phyloP scores from a whole-genome alignment of 805 yeast genomes.

The Jamesozyma hellenica region DNA sequence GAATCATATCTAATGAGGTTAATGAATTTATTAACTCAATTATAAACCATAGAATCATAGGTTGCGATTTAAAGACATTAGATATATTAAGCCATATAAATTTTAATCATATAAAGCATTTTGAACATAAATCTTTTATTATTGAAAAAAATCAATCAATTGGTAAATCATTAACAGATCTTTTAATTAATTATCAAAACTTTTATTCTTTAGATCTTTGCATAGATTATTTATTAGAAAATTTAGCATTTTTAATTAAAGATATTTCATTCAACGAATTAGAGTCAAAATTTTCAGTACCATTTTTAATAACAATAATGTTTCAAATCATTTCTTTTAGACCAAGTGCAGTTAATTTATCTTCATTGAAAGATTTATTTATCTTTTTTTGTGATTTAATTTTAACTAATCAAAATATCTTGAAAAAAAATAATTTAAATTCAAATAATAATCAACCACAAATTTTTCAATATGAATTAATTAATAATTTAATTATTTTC shows the following conservation, averaged over 20 bases:
- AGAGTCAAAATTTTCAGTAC: conserved; percentile 33
- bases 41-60: conserved; percentile 17
- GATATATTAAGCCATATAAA: conserved; percentile 20
- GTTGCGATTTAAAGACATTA: conserved; percentile 19
- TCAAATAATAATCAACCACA: conserved; percentile 17
- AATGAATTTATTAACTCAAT: conserved; percentile 19
- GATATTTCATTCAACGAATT: conserved; percentile 16
- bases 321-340: conserved; percentile 48
- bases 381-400: conserved; percentile 22
- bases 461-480: conserved; percentile 36
- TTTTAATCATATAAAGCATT: conserved; percentile 11
- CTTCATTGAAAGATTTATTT: conserved; percentile 29
- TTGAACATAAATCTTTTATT: conserved; percentile 9
- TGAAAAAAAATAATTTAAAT: conserved; percentile 17
- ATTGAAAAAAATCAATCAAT: conserved; percentile 16
- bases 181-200: conserved; percentile 13
- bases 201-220: conserved; percentile 16
- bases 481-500: conserved; percentile 42
- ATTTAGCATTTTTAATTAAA: conserved; percentile 21
- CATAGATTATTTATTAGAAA: conserved; percentile 19
- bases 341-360: conserved; percentile 46
- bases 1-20: conserved; percentile 18
- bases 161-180: conserved; percentile 16
- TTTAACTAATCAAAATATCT: conserved; percentile 17
- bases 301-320: conserved; percentile 50